phyloP scores from a whole-genome alignment of 495 filamentous ascomycete species.

The Lophiotrema nucula region DNA sequence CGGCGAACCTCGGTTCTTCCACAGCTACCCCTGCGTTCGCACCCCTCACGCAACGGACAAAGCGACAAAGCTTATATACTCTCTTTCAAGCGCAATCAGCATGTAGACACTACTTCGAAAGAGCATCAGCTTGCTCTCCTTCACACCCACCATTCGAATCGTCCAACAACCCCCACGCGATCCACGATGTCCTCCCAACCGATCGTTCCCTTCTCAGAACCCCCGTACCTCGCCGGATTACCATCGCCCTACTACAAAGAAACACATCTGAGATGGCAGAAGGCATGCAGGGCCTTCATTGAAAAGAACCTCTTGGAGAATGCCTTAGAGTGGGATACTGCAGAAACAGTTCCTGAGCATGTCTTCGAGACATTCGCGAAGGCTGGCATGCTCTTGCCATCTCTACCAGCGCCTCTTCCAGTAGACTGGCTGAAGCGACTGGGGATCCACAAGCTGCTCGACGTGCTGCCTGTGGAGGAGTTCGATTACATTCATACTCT shows the following conservation, averaged over 20 bases:
- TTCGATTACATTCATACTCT: constrained; percentile 71
- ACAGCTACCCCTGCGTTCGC: background rate
- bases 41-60: background rate
- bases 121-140: background rate
- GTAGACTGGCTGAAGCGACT: constrained; percentile 63
- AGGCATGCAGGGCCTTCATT: constrained; percentile 64
- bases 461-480: constrained; percentile 67
- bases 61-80: background rate
- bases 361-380: constrained; percentile 60
- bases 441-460: constrained; percentile 63
- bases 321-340: constrained; percentile 66
- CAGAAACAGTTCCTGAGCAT: constrained; percentile 58
- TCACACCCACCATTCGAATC: background rate
- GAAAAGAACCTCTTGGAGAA: constrained; percentile 57
- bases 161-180: background rate
- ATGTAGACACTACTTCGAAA: background rate
- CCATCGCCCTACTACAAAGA: constrained; percentile 68
- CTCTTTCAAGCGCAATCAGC: background rate
- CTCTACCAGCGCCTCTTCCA: constrained; percentile 64
- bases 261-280: constrained; percentile 64
- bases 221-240: constrained; percentile 66
- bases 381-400: constrained; percentile 54
- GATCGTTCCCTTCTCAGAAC: constrained; percentile 68
- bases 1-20: background rate
- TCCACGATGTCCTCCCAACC: constrained; percentile 21